phyloP scores from a whole-genome alignment of 306 rosid genomes.

The Cicer bijugum region DNA sequence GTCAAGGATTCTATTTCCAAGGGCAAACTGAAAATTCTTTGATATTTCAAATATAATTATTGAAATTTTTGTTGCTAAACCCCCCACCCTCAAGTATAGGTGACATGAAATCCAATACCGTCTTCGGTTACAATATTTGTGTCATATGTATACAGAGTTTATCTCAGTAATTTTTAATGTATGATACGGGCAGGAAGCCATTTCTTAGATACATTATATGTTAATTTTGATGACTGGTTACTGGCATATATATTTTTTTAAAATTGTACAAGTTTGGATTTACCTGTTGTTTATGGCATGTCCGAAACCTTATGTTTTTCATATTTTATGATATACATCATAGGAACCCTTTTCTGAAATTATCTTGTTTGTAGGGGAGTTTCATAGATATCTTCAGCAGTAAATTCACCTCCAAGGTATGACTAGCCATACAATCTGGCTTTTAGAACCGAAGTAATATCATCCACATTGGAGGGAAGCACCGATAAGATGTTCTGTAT shows the following conservation, averaged over 20 bases:
- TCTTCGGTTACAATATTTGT: conserved; percentile 29
- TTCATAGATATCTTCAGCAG: not conserved
- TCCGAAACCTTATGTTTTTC: not conserved
- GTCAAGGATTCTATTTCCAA: conserved; percentile 63
- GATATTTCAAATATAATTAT: conserved; percentile 42
- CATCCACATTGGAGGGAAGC: no score
- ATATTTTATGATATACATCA: not conserved
- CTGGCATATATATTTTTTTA: conserved; percentile 18
- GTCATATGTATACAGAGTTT: conserved; percentile 38
- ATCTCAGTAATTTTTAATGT: conserved; percentile 44
- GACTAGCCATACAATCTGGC: no score
- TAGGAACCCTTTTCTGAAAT: not conserved
- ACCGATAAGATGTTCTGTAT: no score
- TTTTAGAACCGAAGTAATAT: no score
- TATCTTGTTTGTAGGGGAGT: conserved; percentile 17
- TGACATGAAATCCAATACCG: conserved; percentile 35
- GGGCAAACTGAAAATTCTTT: conserved; percentile 82
- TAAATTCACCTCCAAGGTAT: no score
- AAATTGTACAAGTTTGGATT: conserved; percentile 27
- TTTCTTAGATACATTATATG: conserved; percentile 34
- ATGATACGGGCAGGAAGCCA: conserved; percentile 40
- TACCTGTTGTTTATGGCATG: conserved; percentile 9
- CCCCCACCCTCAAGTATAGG: conserved; percentile 33
- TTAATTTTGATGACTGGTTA: conserved; percentile 28
- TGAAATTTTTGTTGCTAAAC: conserved; percentile 21